Base-by-base conservation (phyloP, 148 eudicot genomes). In the Linanthus parryae region DNA sequence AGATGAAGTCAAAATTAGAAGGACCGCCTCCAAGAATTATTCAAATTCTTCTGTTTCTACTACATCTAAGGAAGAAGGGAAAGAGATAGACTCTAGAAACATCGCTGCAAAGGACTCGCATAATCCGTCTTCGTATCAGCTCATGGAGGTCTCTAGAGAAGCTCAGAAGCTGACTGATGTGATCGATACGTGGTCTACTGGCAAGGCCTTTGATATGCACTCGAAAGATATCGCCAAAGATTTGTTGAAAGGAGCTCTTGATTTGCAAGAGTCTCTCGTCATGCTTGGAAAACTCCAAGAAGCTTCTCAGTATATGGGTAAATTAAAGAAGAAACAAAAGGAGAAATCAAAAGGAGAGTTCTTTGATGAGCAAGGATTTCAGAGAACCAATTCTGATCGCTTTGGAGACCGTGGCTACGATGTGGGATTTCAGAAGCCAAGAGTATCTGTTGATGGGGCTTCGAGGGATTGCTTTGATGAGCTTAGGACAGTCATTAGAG, bases 181-280 rank as follows among this genome's bases (percentile, higher is more conserved):
- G 63, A 77, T 69, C 14, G 75, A 52, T 42, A 79, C 84, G 23
- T 75, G 77, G 77, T 65, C 88, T 15, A 64, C 63, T 26, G 65
- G 54, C 28, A 58, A n/a, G 13, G 40, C 41, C 31, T 56, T 49
- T 31, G 66, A 44, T 18, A 48, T 59, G 9, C 26, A 58, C 56
- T 59, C 83, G 14, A 70, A 59, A 39, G 67, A 76, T 16, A 63
- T 82, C 2, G 83, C 95, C 0, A 68, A 73, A 61, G 88, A 85
- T 55, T 72, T 82, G 83, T 60, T 85, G 52, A 78, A 61, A 70
- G 96, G 86, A 19, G 89, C 88, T 52, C 65, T 79, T 58, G 88
- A 81, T 74, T 76, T 88, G 54, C 82, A 76, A 39, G 84, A 84
- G 46, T 88, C 96, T 25, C 65, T 88, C n/a, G 57, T 44, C 34